phyloP scores from a whole-genome alignment of 345 rosid species.

The Turnera subulata region DNA sequence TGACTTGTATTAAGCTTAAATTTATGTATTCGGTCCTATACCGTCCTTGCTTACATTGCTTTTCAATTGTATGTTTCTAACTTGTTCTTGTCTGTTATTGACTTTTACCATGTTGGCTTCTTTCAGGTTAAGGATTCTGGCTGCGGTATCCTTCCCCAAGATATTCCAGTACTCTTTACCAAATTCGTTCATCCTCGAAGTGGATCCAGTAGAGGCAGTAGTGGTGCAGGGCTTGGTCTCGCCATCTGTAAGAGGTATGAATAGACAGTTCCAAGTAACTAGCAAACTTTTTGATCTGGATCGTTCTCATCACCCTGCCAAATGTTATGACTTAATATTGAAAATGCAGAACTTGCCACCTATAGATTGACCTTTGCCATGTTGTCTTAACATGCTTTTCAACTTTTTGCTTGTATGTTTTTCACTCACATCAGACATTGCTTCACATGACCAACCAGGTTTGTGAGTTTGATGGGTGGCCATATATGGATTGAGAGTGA shows the following conservation, averaged over 20 bases:
- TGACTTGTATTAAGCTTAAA: background rate
- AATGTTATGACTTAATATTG: too few relatives aligned
- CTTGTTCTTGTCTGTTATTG: slow-evolving; percentile 5
- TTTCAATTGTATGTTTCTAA: too few relatives aligned
- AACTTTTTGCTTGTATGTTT: background rate
- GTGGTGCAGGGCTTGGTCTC: slow-evolving; percentile 81
- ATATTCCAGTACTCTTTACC: slow-evolving; percentile 58
- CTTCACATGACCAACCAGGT: slow-evolving; percentile 41
- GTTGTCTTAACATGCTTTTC: too few relatives aligned
- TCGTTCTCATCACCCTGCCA: too few relatives aligned
- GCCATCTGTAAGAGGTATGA: slow-evolving; percentile 85
- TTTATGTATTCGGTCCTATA: background rate
- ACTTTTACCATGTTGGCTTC: slow-evolving; percentile 9
- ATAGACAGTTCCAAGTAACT: too few relatives aligned
- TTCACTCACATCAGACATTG: background rate
- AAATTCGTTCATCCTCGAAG: slow-evolving; percentile 55
- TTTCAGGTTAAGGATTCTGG: slow-evolving; percentile 85
- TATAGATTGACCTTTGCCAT: too few relatives aligned
- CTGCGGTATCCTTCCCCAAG: slow-evolving; percentile 75
- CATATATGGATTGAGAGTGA: slow-evolving; percentile 89
- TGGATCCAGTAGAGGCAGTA: slow-evolving; percentile 42
- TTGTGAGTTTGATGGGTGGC: slow-evolving; percentile 90
- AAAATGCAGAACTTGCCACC: background rate
- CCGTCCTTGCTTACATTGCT: too few relatives aligned
- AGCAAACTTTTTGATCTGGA: too few relatives aligned